Evolutionary conservation across 192 early-diverging fungal genomes (phyloP), one percentile per base, ranked within the genome.

Genomic region (Podila verticillata): DNA sequence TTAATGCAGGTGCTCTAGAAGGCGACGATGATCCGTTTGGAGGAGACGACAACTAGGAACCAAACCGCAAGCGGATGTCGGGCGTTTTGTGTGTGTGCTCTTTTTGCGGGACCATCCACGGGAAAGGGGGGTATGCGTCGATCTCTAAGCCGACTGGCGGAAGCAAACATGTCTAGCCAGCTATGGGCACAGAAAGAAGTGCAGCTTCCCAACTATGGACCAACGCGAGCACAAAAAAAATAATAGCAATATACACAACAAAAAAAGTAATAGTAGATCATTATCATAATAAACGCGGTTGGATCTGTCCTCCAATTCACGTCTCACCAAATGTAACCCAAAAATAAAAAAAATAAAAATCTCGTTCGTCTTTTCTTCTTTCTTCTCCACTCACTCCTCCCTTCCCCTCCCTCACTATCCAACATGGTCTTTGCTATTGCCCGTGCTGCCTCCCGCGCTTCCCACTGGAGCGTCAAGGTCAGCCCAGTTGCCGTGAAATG

Each of bases 391-490:
- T 62, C 58, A 39, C 22, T 60, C n/a, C 56, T 58, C 44, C 24
- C 65, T 59, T 28, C 19, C 34, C 61, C 61, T 28, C 31, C 30
- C 49, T 34, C 56, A 58, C 29, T 28, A 26, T 34, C 29, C 68
- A 66, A 48, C 31, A 80, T 80, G 77, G 68, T 49, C 58, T 80
- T 80, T 36, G 77, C 77, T 72, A 36, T 80, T 59, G 77, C 70
- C 54, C 77, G 77, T 58, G 32, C 75, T 32, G 77, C 70, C 26
- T 24, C 77, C 28, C 77, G 77, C 22, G 51, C 77, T 47, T 72
- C 77, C 36, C 77, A 80, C 61, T 80, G 70, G 77, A 72, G 77
- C 56, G 70, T 68, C 66, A 80, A 80, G 70, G 77, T 80, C 35
- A 22, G 10, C 39, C n/a, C 49, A 13, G 19, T 60, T 22, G 10